Evolutionary conservation across 2,329 filamentous ascomycete genomes (phyloP), one percentile per base, ranked within the genome.

Genomic region (Hortaea sp.): DNA sequence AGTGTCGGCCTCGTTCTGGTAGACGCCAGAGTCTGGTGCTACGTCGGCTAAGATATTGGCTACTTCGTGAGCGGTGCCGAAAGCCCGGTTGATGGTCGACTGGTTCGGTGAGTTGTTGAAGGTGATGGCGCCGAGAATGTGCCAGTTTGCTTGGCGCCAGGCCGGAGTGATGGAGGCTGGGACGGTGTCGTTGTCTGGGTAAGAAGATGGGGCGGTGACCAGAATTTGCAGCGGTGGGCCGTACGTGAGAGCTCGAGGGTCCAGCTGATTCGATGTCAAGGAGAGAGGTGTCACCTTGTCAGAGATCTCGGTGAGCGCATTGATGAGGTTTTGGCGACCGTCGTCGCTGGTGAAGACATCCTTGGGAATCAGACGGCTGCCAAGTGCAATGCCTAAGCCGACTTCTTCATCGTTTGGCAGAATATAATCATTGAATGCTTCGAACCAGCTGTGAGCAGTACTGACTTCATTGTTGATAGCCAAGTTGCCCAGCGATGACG

Each of bases 1-100:
- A 6, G 47, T 47, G 37, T 58, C 54, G 12, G 50, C 56, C 43
- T 58, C 56, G 27, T 56, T 57, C 48, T 53, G 50, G 30, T 57
- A 58, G 12, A 53, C 53, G 4, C 55, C 55, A 44, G 42, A 47
- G 10, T 49, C 43, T 7, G 52, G 54, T 30, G 52, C 41, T 27
- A 46, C 7, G 39, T 40, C 41, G 12, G 40, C 13, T 31, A 55
- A 42, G 30, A 47, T 38, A 10, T 52, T 38, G 11, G 46, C 46
- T 5, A 46, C 53, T 10, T 34, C 30, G 29, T 51, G 46, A 2
- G 49, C 47, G 6, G 42, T 49, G 9, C 41, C 28, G 44, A 53
- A 55, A 7, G 49, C 51, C 27, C 41, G 10, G 11, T 32, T 34
- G 27, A 51, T 49, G 2, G 44, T 42, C 5, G 11, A 30, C 4